Evolutionary conservation across 2,329 filamentous ascomycete species (phyloP).

Genomic region (Colletotrichum trifolii): DNA sequence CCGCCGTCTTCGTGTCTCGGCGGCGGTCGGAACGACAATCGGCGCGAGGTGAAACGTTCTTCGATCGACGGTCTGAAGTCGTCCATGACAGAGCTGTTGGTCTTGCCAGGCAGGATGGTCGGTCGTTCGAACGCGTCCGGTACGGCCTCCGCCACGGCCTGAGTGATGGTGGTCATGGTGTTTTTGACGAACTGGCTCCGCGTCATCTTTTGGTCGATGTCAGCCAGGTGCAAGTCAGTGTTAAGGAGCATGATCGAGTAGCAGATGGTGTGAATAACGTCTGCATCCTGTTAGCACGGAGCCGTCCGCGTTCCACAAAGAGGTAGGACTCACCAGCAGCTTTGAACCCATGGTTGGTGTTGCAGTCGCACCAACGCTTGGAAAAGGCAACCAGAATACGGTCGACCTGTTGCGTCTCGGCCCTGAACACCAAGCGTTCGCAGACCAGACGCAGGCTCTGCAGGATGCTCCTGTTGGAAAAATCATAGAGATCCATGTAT

Average conservation of each 20-base stretch:
- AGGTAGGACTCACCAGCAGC: constrained; percentile 71
- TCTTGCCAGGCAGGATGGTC: constrained; percentile 62
- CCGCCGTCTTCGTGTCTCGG: constrained; percentile 54
- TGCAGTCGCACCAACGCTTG: constrained; percentile 91
- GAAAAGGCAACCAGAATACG: constrained; percentile 92
- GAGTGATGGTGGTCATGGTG: constrained; percentile 88
- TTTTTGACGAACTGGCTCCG: constrained; percentile 95
- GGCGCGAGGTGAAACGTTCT: constrained; percentile 50
- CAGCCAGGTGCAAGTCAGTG: constrained; percentile 93
- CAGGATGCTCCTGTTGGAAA: constrained; percentile 82
- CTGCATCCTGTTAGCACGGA: constrained; percentile 57
- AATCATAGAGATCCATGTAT: constrained; percentile 95
- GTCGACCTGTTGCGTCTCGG: constrained; percentile 96
- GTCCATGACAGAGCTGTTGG: constrained; percentile 41
- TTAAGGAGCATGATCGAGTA: constrained; percentile 96
- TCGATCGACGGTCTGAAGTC: constrained; percentile 49
- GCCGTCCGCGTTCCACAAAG: background rate
- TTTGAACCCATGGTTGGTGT: constrained; percentile 93
- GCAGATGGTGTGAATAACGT: constrained; percentile 96
- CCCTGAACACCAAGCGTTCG: constrained; percentile 82
- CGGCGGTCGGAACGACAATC: constrained; percentile 63
- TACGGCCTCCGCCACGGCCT: constrained; percentile 78
- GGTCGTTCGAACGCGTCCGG: constrained; percentile 73
- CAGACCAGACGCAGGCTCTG: constrained; percentile 83
- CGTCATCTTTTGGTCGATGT: constrained; percentile 98